Conservation (phyloP, 106 monocot genomes). For the Dendrobium huoshanense region DNA sequence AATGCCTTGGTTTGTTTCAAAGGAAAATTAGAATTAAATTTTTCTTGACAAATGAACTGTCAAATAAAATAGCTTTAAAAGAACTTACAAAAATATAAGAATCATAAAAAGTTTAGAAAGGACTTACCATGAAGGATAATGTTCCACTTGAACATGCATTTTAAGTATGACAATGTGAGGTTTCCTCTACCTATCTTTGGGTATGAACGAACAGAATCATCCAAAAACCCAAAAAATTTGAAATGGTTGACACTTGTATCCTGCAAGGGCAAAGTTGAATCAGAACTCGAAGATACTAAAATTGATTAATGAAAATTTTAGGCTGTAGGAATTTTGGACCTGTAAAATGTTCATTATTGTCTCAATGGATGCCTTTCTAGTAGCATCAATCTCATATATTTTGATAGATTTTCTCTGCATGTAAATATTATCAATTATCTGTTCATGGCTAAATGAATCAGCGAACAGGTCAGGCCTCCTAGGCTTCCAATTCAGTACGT, state of each 20-base stretch:
- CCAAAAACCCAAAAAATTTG: conserved; percentile 21
- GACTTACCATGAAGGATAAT: conserved; percentile 17
- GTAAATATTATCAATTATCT: conserved; percentile 28
- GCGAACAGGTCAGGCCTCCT: conserved; percentile 38
- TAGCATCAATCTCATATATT: conserved; percentile 49
- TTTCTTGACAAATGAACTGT: conserved; percentile 9
- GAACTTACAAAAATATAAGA: no score
- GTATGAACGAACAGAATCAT: conserved; percentile 41
- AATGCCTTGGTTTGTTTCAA: no score
- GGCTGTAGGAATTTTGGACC: conserved; percentile 2
- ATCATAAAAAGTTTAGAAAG: not conserved
- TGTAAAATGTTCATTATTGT: conserved; percentile 60
- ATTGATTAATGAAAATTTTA: not conserved
- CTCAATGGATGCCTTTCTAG: conserved; percentile 49
- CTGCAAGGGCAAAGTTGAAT: conserved; percentile 11
- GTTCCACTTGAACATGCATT: conserved; percentile 20
- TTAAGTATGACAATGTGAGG: conserved; percentile 28
- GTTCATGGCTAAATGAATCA: conserved; percentile 32
- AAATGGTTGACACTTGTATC: conserved; percentile 50
- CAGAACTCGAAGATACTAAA: not conserved
- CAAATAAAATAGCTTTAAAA: not conserved
- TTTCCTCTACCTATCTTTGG: conserved; percentile 40
- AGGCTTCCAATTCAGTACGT: conserved; percentile 33
- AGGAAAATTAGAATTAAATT: not conserved
- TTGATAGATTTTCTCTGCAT: conserved; percentile 42